Evolutionary conservation across 1,284 basidiomycete genomes (phyloP).

Genomic region (Fomitopsis pinicola): DNA sequence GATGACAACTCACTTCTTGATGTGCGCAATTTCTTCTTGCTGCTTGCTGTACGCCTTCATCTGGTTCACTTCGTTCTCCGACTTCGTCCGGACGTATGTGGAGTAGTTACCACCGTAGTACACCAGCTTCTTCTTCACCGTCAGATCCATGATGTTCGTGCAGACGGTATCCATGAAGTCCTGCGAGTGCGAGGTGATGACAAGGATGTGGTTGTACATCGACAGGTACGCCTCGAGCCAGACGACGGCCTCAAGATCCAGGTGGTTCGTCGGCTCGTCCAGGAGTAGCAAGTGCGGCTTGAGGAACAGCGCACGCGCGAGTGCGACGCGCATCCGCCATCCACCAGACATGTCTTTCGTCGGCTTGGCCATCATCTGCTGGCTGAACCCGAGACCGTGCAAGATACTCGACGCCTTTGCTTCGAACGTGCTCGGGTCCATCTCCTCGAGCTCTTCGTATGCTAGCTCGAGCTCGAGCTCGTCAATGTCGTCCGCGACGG

Average conservation of each 20-base stretch:
- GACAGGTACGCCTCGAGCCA: slow-evolving; percentile 98
- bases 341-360: slow-evolving; percentile 99
- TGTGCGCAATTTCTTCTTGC: slow-evolving; percentile 97
- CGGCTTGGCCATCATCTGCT: slow-evolving; percentile 92
- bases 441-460: slow-evolving; percentile 96
- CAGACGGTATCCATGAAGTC: slow-evolving; percentile 98
- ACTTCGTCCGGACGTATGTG: slow-evolving; percentile 93
- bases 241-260: slow-evolving; percentile 96
- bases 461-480: slow-evolving; percentile 81
- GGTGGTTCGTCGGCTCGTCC: slow-evolving; percentile 86
- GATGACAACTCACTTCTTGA: slow-evolving; percentile 74
- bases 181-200: slow-evolving; percentile 94
- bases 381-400: slow-evolving; percentile 93
- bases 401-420: slow-evolving; percentile 94
- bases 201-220: slow-evolving; percentile 97
- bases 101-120: slow-evolving; percentile 98
- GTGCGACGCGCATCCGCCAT: slow-evolving; percentile 99
- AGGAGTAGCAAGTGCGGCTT: slow-evolving; percentile 94
- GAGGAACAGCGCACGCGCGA: slow-evolving; percentile 93
- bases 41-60: slow-evolving; percentile 99
- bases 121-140: slow-evolving; percentile 79
- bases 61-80: slow-evolving; percentile 98
- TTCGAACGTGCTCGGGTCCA: slow-evolving; percentile 95
- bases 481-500: slow-evolving; percentile 85
- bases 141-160: slow-evolving; percentile 98